Evolutionary conservation across 805 yeast species (phyloP), one percentile per base, ranked within the genome.

Genomic region (Saccharomycopsis javanensis): DNA sequence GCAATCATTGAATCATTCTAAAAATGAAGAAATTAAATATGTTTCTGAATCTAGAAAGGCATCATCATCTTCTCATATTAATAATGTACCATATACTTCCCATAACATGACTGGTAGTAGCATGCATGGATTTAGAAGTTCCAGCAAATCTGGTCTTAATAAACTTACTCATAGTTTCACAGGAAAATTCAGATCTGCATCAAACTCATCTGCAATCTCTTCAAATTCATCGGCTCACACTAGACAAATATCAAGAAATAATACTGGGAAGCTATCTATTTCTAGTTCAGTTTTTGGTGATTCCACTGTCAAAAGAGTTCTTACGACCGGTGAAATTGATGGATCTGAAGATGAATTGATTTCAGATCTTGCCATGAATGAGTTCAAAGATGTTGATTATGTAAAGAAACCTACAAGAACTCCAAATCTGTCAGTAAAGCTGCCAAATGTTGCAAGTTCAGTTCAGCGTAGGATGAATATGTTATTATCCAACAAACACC

Each of bases 151-250:
- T 7, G 53, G 59, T 7, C 46, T 60, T 5, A 60, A 53, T 37
- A 60, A 57, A 33, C 57, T 60, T n/a, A 57, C 60, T 3, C 50
- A 48, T 27, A 57, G 61, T 25, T 55, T 60, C 20, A 57, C 62
- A 7, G 62, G 62, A 15, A 59, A 59, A 35, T 60, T 60, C 53
- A 20, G 60, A 10, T 51, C 58, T 5, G 18, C 59, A 11, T 51
- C 58, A 7, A 51, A 30, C n/a, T 53, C 55, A 15, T 27, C 28
- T 16, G 16, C 38, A 8, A 37, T 15, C 27, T 38, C 58, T 13
- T 20, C 51, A 27, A 30, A 18, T 45, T 46, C 57, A 33, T 4
- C 53, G 2, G 35, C 37, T 16, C 35, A 35, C n/a, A 51, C 45
- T 25, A 27, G 27, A 35, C 38, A 35, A 6, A 15, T 46, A 3